Evolutionary conservation across 2,329 filamentous ascomycete genomes (phyloP).

Genomic region (Pezicula radicicola): DNA sequence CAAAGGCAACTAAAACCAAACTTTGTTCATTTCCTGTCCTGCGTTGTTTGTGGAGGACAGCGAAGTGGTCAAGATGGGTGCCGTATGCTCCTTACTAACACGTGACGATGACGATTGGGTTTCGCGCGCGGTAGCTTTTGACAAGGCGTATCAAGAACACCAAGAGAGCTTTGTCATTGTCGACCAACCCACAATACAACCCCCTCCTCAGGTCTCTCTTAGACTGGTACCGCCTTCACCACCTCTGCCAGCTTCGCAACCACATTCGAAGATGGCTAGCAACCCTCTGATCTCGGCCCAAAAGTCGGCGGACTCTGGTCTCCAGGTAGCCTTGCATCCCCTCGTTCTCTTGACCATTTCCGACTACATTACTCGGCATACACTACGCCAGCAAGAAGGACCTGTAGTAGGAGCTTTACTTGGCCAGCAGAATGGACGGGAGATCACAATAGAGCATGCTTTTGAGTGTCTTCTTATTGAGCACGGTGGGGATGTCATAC

Average conservation of each 20-base stretch:
- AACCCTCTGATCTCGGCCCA: conserved; percentile 64
- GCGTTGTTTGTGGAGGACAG: no score
- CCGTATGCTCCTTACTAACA: no score
- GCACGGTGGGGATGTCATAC: conserved; percentile 52
- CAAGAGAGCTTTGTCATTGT: no score
- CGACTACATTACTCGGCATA: conserved; percentile 92
- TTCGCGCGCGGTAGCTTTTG: no score
- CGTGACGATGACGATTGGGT: no score
- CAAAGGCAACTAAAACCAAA: no score
- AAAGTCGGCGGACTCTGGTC: conserved; percentile 61
- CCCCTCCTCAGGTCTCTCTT: conserved; percentile 13
- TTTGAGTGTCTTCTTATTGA: conserved; percentile 69
- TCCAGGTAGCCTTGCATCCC: conserved; percentile 84
- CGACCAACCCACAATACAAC: no score
- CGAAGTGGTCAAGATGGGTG: no score
- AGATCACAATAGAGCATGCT: conserved; percentile 88
- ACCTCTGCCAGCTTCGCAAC: background rate
- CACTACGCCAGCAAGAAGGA: conserved; percentile 69
- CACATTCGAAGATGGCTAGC: conserved; percentile 40
- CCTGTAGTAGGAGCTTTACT: conserved; percentile 85
- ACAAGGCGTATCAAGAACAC: no score
- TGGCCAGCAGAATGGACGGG: conserved; percentile 85
- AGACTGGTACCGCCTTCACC: background rate
- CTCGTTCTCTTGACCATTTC: conserved; percentile 95
- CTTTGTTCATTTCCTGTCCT: no score